A percentile compares a stretch with the other conserved stretches of the same genome.
Evolutionary conservation across 768 basidiomycete species (phyloP).

Genomic region (Candolleomyces aberdarensis): DNA sequence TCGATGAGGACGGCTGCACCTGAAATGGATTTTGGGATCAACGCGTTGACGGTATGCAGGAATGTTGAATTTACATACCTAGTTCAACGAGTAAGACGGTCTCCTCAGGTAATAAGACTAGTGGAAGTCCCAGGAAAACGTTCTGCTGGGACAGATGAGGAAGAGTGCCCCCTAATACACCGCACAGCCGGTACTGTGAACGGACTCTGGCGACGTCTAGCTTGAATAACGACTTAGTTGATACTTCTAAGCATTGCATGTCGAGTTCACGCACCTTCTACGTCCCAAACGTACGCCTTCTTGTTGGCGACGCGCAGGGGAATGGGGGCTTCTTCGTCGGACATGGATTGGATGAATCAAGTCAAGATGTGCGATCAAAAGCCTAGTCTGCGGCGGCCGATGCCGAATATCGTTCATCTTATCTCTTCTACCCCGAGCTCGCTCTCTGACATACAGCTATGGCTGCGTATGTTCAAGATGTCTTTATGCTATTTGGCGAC

Average conservation of each 20-base stretch:
- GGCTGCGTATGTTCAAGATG: slow-evolving; percentile 59
- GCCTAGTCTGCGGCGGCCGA: not conserved
- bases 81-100: slow-evolving; percentile 83
- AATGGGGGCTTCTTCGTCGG: slow-evolving; percentile 35
- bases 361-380: slow-evolving; percentile 1
- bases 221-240: slow-evolving; percentile 9
- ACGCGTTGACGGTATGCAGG: slow-evolving; percentile 5
- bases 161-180: slow-evolving; percentile 84
- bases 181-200: slow-evolving; percentile 77
- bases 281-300: slow-evolving; percentile 85
- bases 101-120: slow-evolving; percentile 88
- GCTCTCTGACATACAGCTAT: slow-evolving; percentile 28
- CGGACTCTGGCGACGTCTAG: slow-evolving; percentile 81
- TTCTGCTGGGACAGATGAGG: slow-evolving; percentile 97
- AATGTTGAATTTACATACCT: slow-evolving; percentile 41
- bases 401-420: not conserved
- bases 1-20: slow-evolving; percentile 78
- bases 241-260: too few species aligned
- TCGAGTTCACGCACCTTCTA: slow-evolving; percentile 52
- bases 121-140: slow-evolving; percentile 89
- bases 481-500: slow-evolving; percentile 76
- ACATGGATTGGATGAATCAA: slow-evolving; percentile 2
- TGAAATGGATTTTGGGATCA: slow-evolving; percentile 23
- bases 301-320: slow-evolving; percentile 73
- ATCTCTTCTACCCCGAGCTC: not conserved